phyloP scores from a whole-genome alignment of 2,329 filamentous ascomycete species.

The Parastagonospora nodorum region DNA sequence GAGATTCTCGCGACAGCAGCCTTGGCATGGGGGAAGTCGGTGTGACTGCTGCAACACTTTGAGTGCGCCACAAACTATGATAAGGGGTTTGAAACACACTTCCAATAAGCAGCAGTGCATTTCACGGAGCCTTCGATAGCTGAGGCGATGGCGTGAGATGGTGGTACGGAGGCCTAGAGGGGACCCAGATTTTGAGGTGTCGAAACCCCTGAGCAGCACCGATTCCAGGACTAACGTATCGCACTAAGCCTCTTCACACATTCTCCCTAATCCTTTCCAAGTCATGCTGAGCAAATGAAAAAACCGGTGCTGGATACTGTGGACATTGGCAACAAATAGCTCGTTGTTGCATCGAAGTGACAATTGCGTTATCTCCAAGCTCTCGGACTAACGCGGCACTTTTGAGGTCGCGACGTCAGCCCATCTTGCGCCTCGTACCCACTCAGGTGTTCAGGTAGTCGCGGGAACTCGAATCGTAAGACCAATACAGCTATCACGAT shows the following conservation, averaged over 20 bases:
- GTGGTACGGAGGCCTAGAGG: slow-evolving; percentile 11
- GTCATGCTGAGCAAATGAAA: too few species aligned
- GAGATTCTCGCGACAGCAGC: too few species aligned
- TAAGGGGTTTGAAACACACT: not conserved
- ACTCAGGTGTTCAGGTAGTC: slow-evolving; percentile 3
- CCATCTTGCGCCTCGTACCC: slow-evolving; percentile 6
- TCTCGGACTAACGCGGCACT: not conserved
- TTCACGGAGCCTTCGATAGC: not conserved
- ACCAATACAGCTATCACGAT: slow-evolving; percentile 7
- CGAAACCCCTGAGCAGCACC: too few species aligned
- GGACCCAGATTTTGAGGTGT: slow-evolving; percentile 1
- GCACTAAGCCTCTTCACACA: too few species aligned
- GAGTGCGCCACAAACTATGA: not conserved
- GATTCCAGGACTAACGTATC: too few species aligned
- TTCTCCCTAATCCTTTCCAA: too few species aligned
- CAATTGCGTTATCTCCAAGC: not conserved
- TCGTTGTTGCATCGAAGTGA: not conserved
- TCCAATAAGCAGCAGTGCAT: slow-evolving; percentile 2
- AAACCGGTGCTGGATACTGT: too few species aligned
- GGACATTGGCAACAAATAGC: too few species aligned
- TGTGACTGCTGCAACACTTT: not conserved
- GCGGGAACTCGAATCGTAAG: slow-evolving; percentile 5
- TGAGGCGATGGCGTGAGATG: not conserved
- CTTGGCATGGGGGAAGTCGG: too few species aligned
- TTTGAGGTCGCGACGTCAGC: slow-evolving; percentile 2